phyloP scores from a whole-genome alignment of 768 basidiomycete species.

The Suillus discolor region DNA sequence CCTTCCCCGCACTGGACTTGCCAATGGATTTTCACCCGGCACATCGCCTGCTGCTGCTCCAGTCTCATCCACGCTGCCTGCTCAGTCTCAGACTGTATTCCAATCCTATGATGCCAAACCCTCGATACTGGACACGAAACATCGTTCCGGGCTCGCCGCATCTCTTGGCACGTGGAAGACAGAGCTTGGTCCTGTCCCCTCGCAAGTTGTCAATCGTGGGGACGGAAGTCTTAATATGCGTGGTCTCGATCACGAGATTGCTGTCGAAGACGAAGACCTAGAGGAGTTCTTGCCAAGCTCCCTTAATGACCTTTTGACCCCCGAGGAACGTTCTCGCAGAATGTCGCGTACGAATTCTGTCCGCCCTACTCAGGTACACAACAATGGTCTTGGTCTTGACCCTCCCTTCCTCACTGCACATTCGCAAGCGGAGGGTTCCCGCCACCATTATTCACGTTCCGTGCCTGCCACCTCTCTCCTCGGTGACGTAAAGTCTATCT shows the following conservation, averaged over 20 bases:
- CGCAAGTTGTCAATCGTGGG: conserved; percentile 15
- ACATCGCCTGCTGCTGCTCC: conserved; percentile 52
- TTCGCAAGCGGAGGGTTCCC: conserved; percentile 23
- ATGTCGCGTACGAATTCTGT: conserved; percentile 73
- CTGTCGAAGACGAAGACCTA: conserved; percentile 73
- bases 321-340: conserved; percentile 80
- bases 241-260: conserved; percentile 40
- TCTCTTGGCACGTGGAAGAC: conserved; percentile 55
- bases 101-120: conserved; percentile 84
- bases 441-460: conserved; percentile 79
- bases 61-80: conserved; percentile 35
- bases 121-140: conserved; percentile 40
- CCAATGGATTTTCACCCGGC: conserved; percentile 55
- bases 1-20: conserved; percentile 29
- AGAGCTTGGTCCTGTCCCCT: conserved; percentile 26
- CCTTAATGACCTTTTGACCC: conserved; percentile 86
- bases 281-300: conserved; percentile 91
- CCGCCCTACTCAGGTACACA: conserved; percentile 19
- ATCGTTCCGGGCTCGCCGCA: conserved; percentile 56
- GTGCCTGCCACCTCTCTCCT: conserved; percentile 79
- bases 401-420: conserved; percentile 17
- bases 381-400: conserved; percentile 23
- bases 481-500: conserved; percentile 78
- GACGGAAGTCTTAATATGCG: conserved; percentile 25
- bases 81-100: conserved; percentile 45